Evolutionary conservation across 2,329 filamentous ascomycete genomes (phyloP).

Genomic region (Beauveria brongniartii): DNA sequence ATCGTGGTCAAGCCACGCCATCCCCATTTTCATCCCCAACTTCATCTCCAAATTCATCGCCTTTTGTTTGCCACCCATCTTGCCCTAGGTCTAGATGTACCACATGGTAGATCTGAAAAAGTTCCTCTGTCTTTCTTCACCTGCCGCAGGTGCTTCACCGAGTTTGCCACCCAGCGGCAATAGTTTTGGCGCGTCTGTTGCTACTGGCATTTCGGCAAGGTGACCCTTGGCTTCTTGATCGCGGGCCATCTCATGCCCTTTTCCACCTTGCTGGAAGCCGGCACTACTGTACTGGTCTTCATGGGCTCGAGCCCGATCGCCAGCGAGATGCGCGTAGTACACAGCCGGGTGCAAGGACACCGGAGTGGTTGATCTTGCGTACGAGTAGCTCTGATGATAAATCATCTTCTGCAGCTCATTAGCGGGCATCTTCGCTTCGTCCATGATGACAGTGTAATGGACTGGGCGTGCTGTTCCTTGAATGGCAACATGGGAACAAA

Average conservation of each 20-base stretch:
- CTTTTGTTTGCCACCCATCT: background rate
- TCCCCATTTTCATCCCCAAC: background rate
- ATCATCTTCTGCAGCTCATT: conserved; percentile 78
- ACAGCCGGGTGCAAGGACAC: conserved; percentile 84
- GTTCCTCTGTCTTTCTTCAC: conserved; percentile 25
- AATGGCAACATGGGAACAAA: conserved; percentile 61
- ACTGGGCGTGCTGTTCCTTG: conserved; percentile 91
- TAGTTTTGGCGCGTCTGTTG: conserved; percentile 22
- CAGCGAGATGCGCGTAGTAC: conserved; percentile 91
- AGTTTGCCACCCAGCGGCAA: conserved; percentile 23
- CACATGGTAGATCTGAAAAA: conserved; percentile 36
- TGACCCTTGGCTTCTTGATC: conserved; percentile 33
- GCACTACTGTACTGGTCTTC: conserved; percentile 43
- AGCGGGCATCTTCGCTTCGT: conserved; percentile 62
- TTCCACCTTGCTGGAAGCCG: conserved; percentile 35
- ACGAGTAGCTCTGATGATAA: conserved; percentile 93
- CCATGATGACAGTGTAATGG: conserved; percentile 82
- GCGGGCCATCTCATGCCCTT: conserved; percentile 32
- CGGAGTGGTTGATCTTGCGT: conserved; percentile 82
- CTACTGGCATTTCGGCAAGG: conserved; percentile 17
- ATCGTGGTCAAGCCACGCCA: background rate
- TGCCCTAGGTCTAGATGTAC: conserved; percentile 27
- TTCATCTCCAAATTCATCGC: background rate
- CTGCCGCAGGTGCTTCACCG: conserved; percentile 16
- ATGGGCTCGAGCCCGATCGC: conserved; percentile 70